These are phyloP conservation scores for Kockovaella imperatae DNA, from an alignment of 768 basidiomycete genomes.

Conservation along the genomic window DNA sequence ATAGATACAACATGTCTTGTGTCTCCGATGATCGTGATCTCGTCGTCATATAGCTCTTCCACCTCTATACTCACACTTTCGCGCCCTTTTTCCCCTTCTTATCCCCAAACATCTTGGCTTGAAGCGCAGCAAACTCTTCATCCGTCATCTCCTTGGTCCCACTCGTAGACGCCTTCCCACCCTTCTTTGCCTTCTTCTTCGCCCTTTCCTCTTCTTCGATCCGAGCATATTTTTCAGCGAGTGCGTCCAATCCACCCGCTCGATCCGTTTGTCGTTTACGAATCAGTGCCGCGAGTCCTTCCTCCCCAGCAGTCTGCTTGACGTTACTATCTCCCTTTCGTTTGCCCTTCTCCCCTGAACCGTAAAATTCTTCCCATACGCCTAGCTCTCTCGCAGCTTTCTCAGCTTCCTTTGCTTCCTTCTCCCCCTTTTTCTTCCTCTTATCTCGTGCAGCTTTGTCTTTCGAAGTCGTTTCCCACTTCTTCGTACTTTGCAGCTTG, in stretches of 20 bases:
- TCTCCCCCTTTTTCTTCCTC: constrained; percentile 63
- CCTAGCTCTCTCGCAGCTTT: constrained; percentile 74
- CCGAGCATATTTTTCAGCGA: constrained; percentile 46
- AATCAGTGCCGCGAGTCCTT: constrained; percentile 65
- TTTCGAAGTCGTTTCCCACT: constrained; percentile 64
- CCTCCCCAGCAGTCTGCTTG: constrained; percentile 60
- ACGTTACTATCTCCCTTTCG: constrained; percentile 43
- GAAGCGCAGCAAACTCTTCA: constrained; percentile 33
- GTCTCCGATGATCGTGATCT: background rate
- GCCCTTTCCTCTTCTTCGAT: constrained; percentile 36
- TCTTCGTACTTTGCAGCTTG: constrained; percentile 49
- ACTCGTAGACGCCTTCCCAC: constrained; percentile 46
- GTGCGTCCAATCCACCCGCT: constrained; percentile 57
- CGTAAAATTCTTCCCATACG: constrained; percentile 65
- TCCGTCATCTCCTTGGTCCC: constrained; percentile 26
- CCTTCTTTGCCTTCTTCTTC: constrained; percentile 42
- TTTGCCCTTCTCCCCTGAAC: constrained; percentile 78
- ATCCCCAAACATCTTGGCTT: constrained; percentile 28
- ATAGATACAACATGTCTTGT: too few species aligned
- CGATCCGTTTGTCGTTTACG: constrained; percentile 61
- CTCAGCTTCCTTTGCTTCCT: constrained; percentile 76
- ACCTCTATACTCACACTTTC: background rate
- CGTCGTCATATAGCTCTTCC: background rate
- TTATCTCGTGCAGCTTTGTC: constrained; percentile 72
- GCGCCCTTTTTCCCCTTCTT: constrained; percentile 9